Evolutionary conservation across 352 stramenopile species (phyloP), one percentile per base, ranked within the genome.

Genomic region (Phytophthora cryptogea): DNA sequence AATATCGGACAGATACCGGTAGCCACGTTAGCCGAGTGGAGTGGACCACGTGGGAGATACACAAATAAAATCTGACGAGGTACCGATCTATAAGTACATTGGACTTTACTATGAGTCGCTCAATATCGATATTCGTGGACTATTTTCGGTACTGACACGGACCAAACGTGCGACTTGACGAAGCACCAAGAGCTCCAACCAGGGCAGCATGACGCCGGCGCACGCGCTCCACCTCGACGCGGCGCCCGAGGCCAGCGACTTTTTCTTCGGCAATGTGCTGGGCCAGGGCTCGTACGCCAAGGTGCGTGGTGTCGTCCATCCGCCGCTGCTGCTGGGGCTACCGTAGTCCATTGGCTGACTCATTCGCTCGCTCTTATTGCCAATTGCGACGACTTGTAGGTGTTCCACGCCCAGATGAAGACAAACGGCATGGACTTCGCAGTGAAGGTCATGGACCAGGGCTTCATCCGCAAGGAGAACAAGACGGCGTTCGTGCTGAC

Each of bases 391-490:
- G 16, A 20, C 16, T 52, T 31, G 31, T 50, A 95, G 86, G 86
- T 94, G 8, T 94, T 95, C 46, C 87, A 96, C 76, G 87, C 87
- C 44, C 81, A 87, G 33, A 69, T 89, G 51, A 97, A 97, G 70
- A 83, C 83, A 41, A 89, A 70, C 50, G 71, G 66, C 44, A 64
- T 83, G 61, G 85, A 97, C 56, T 90, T 96, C 33, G 89, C 89
- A 2, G 75, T 97, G 44, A 97, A 97, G 59, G 88, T 97, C 47
- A 97, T 97, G 88, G 88, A 97, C 59, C 88, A 97, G 68, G 72
- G 66, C 54, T 94, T 93, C 58, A 95, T 97, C 45, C 86, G 86
- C 71, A 93, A 92, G 66, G 89, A 96, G 66, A 96, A 96, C 66
- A 96, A 97, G 67, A 88, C 88, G 39, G 84, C 78, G n/a, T 93